Conservation (phyloP, 177 flowering plant genomes). For the Vitis hybrid region DNA sequence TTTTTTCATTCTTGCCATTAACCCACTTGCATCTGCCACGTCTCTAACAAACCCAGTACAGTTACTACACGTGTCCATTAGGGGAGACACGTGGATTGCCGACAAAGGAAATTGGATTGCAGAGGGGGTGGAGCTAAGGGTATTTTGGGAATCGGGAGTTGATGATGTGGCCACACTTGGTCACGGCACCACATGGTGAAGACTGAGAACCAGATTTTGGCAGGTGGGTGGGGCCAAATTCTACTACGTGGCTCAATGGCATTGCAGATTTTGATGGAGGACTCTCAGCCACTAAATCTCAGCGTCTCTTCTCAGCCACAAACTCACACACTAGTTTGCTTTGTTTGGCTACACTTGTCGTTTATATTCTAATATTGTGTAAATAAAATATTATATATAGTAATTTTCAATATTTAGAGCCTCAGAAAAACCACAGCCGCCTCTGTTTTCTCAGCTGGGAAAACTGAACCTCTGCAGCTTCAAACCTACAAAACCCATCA, state of each 20-base stretch:
- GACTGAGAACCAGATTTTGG: background rate
- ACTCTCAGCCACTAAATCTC: constrained; percentile 24
- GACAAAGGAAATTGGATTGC: too few species aligned
- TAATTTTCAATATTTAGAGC: background rate
- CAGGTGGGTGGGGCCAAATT: constrained; percentile 4
- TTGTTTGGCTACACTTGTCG: background rate
- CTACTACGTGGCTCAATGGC: constrained; percentile 23
- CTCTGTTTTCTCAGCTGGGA: constrained; percentile 3
- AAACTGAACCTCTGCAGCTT: too few species aligned
- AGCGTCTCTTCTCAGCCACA: constrained; percentile 22
- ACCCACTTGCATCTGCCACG: too few species aligned
- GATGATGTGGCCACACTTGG: too few species aligned
- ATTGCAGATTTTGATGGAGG: constrained; percentile 30
- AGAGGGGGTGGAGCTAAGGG: too few species aligned
- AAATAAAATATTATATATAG: background rate
- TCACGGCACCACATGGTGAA: too few species aligned
- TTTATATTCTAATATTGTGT: background rate
- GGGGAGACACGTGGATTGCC: too few species aligned
- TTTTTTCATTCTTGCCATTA: too few species aligned
- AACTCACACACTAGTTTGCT: constrained; percentile 2
- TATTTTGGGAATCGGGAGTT: too few species aligned
- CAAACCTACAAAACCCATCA: background rate
- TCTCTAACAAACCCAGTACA: too few species aligned
- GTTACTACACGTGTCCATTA: too few species aligned
- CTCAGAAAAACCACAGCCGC: constrained; percentile 5